Percentiles rank a stretch among this genome's conserved stretches.
Conservation (phyloP, 768 basidiomycete species). For the Lactarius trivialis region DNA sequence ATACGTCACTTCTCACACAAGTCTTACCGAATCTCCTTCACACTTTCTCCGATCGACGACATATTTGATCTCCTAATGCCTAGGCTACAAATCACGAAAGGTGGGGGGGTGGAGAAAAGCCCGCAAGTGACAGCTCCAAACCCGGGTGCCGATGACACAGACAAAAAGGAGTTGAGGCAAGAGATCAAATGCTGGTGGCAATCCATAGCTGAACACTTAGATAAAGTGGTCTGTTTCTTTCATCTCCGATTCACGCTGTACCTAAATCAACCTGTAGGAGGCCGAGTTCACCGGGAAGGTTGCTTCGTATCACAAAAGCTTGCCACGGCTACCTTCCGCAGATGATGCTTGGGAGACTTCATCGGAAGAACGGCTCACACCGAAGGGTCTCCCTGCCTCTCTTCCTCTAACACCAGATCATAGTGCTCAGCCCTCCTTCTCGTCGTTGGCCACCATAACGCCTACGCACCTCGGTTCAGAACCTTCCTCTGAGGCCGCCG, state of each 20-base stretch:
- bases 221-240: slow-evolving; percentile 42
- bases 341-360: slow-evolving; percentile 46
- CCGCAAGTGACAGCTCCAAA: not conserved
- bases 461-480: not conserved
- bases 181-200: slow-evolving; percentile 69
- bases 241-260: not conserved
- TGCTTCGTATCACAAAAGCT: slow-evolving; percentile 36
- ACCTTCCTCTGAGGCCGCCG: slow-evolving; percentile 8
- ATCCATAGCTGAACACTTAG: slow-evolving; percentile 51
- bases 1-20: slow-evolving; percentile 38
- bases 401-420: slow-evolving; percentile 24
- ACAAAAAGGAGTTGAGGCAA: slow-evolving; percentile 44
- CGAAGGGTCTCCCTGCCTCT: slow-evolving; percentile 13
- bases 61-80: slow-evolving; percentile 60
- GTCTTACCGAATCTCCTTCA: slow-evolving; percentile 36
- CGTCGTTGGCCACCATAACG: slow-evolving; percentile 5
- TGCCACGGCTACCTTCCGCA: slow-evolving; percentile 53
- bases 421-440: slow-evolving; percentile 21
- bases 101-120: slow-evolving; percentile 22
- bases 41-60: slow-evolving; percentile 42
- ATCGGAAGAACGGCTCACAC: slow-evolving; percentile 22
- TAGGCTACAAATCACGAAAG: slow-evolving; percentile 46
- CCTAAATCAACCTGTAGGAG: slow-evolving; percentile 35
- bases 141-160: slow-evolving; percentile 28
- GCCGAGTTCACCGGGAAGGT: slow-evolving; percentile 28